These are phyloP conservation scores for Candida corydali DNA, from an alignment of 805 yeast species.

Conservation along the genomic window DNA sequence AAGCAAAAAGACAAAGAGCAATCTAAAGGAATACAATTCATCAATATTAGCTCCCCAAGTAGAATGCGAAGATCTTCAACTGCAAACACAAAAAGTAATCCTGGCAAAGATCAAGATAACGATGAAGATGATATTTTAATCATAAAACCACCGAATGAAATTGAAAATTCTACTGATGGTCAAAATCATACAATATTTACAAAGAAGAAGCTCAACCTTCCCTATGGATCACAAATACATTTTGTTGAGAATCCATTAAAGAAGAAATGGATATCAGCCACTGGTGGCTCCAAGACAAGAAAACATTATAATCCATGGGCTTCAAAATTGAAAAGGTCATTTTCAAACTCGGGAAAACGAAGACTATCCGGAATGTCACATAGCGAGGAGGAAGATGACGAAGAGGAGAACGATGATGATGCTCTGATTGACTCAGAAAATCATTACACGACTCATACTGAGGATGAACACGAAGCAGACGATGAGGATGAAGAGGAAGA, in stretches of 20 bases:
- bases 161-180: conserved; percentile 37
- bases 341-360: conserved; percentile 16
- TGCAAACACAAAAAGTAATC: background rate
- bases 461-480: conserved; percentile 7
- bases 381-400: conserved; percentile 6
- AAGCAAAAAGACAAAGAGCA: conserved; percentile 26
- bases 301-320: conserved; percentile 12
- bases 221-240: conserved; percentile 16
- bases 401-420: conserved; percentile 7
- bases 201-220: conserved; percentile 13
- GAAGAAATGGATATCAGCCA: conserved; percentile 7
- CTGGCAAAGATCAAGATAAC: conserved; percentile 22
- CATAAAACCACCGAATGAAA: conserved; percentile 74
- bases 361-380: conserved; percentile 2
- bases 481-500: conserved; percentile 12
- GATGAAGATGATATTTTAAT: conserved; percentile 71
- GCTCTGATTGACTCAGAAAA: conserved; percentile 21
- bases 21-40: conserved; percentile 7
- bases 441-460: conserved; percentile 4
- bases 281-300: conserved; percentile 3
- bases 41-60: conserved; percentile 3
- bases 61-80: conserved; percentile 1
- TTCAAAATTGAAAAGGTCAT: conserved; percentile 19
- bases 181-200: conserved; percentile 32
- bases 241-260: conserved; percentile 14